Conservation (phyloP, 2,329 filamentous ascomycete species). For the Colletotrichum sp. region DNA sequence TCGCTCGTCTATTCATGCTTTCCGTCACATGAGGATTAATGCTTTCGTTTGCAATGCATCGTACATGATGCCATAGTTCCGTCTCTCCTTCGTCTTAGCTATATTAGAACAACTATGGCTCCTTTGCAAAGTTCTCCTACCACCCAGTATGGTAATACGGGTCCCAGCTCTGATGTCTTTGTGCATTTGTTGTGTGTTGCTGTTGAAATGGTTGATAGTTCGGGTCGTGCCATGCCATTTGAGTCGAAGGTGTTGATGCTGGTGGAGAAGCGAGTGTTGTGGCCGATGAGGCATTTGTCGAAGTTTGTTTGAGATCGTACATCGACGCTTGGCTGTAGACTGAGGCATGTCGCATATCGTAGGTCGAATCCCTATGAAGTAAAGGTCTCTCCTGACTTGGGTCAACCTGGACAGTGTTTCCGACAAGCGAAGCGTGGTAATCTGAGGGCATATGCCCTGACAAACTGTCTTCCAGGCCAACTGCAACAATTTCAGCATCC, state of each 20-base stretch:
- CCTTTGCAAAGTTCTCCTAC: neutral
- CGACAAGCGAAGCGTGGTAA: constrained; percentile 1
- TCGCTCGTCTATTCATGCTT: neutral
- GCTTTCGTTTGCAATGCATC: neutral
- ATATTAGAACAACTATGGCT: neutral
- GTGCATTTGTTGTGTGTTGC: neutral
- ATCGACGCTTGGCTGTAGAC: neutral
- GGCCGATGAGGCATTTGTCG: neutral
- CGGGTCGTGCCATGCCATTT: neutral
- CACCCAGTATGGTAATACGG: constrained; percentile 1
- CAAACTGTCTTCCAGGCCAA: constrained; percentile 15
- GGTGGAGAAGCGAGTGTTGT: neutral
- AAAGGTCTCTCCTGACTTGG: neutral
- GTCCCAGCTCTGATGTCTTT: neutral
- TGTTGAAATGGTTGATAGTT: neutral
- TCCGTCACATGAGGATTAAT: neutral
- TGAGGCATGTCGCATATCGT: neutral
- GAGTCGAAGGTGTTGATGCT: neutral
- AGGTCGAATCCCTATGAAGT: neutral
- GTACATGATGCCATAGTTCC: neutral
- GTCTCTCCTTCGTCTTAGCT: neutral
- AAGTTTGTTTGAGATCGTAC: neutral
- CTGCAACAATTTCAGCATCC: neutral
- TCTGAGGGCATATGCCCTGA: constrained; percentile 15
- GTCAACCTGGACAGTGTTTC: neutral